Conservation (phyloP, 257 asterid species). For the Oldenlandia corymbosa region DNA sequence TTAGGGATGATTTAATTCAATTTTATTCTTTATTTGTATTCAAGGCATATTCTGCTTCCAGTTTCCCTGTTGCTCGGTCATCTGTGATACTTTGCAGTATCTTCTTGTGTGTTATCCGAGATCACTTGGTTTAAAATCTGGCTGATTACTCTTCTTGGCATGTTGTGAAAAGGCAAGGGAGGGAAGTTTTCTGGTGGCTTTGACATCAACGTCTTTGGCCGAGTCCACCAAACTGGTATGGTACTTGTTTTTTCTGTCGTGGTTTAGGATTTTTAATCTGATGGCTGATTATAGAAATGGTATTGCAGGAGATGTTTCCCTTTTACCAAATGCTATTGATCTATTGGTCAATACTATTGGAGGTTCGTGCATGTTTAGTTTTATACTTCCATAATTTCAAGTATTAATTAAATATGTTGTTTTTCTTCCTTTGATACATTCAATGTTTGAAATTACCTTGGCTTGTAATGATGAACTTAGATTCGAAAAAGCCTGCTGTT, state of each 20-base stretch:
- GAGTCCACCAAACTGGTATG: conserved; percentile 62
- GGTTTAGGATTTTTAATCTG: conserved; percentile 1
- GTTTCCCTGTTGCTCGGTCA: neutral
- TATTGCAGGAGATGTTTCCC: conserved; percentile 66
- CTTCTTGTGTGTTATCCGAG: conserved; percentile 5
- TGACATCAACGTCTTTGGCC: conserved; percentile 81
- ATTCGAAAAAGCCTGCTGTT: conserved; percentile 84
- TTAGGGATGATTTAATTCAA: too few relatives aligned
- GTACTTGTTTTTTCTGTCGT: neutral
- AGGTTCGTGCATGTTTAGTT: conserved; percentile 41
- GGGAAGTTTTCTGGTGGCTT: conserved; percentile 93
- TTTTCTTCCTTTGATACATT: conserved; percentile 10
- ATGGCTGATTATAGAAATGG: conserved; percentile 18
- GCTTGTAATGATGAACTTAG: conserved; percentile 36
- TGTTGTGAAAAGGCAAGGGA: conserved; percentile 45
- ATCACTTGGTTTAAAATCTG: conserved; percentile 12
- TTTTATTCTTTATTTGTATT: too few relatives aligned
- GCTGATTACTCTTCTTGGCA: conserved; percentile 26
- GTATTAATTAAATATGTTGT: neutral
- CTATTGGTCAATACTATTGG: conserved; percentile 52
- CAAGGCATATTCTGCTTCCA: neutral
- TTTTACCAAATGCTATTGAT: conserved; percentile 63
- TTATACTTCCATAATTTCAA: conserved; percentile 5
- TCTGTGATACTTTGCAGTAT: neutral
- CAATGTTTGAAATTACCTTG: conserved; percentile 14